phyloP scores from a whole-genome alignment of 108 stramenopile genomes.

The Mediolabrus comicus region DNA sequence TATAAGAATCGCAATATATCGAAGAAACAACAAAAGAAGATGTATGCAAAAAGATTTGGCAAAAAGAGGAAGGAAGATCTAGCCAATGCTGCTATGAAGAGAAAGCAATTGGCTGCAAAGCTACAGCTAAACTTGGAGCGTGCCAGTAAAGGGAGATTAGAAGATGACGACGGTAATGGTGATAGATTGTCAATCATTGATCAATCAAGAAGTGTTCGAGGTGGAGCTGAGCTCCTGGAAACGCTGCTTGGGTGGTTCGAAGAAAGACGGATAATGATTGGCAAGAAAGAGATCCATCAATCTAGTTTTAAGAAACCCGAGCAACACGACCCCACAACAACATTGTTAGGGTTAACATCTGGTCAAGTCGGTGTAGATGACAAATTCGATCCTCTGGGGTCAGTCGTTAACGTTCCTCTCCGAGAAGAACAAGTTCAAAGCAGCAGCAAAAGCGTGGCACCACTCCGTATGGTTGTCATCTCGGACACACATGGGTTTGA shows the following conservation, averaged over 20 bases:
- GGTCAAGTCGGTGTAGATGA: slow-evolving; percentile 11
- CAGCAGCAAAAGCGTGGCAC: slow-evolving; percentile 11
- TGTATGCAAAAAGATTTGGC: slow-evolving; percentile 34
- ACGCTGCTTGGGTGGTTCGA: slow-evolving; percentile 24
- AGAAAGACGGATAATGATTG: not conserved
- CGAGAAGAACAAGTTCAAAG: not conserved
- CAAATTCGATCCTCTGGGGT: slow-evolving; percentile 22
- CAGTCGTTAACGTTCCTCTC: slow-evolving; percentile 19
- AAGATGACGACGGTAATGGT: slow-evolving; percentile 1
- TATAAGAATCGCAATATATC: slow-evolving; percentile 41
- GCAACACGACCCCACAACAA: not conserved
- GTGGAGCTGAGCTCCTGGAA: slow-evolving; percentile 3
- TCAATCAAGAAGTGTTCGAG: not conserved
- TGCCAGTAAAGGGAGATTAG: not conserved
- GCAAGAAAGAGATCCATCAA: not conserved
- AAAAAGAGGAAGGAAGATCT: slow-evolving; percentile 36
- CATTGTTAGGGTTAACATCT: not conserved
- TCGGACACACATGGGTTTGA: slow-evolving; percentile 81
- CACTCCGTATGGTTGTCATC: slow-evolving; percentile 57
- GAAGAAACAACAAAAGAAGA: slow-evolving; percentile 38
- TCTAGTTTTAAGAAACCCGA: not conserved
- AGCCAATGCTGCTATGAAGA: slow-evolving; percentile 13
- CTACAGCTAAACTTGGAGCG: slow-evolving; percentile 24
- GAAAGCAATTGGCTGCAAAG: slow-evolving; percentile 34
- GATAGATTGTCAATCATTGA: no score